Evolutionary conservation across 257 asterid species (phyloP).

Genomic region (Oldenlandia corymbosa): DNA sequence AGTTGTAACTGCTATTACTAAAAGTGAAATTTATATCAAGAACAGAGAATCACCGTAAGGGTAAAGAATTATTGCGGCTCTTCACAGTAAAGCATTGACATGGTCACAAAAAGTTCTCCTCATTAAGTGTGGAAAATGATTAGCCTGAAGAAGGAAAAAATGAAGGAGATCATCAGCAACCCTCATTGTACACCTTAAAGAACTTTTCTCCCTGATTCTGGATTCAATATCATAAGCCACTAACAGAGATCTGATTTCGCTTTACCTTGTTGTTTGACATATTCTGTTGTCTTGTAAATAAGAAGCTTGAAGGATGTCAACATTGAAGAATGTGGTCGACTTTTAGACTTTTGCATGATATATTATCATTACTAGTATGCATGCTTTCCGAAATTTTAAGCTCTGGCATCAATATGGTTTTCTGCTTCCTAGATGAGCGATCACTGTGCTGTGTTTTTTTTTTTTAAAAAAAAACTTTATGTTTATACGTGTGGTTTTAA

Average conservation of each 20-base stretch:
- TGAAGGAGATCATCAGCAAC: not conserved
- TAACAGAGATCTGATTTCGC: not conserved
- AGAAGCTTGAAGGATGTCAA: slow-evolving; percentile 1
- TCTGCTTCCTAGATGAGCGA: not conserved
- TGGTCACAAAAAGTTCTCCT: not conserved
- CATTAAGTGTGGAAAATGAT: not conserved
- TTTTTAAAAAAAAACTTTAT: too few species aligned
- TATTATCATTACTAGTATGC: not conserved
- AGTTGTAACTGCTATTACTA: not conserved
- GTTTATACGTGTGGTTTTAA: not conserved
- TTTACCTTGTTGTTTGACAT: not conserved
- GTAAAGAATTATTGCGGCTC: not conserved
- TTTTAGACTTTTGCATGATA: not conserved
- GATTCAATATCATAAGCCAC: not conserved
- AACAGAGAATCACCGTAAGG: not conserved
- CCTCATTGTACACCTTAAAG: not conserved
- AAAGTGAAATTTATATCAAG: not conserved
- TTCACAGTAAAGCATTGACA: not conserved
- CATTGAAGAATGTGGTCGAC: not conserved
- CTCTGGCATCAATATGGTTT: not conserved
- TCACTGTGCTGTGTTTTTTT: not conserved
- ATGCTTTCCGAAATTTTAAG: not conserved
- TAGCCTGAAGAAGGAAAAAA: not conserved
- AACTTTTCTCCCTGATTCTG: not conserved
- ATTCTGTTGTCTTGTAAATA: not conserved